These are phyloP conservation scores for Ceratobasidium sp. DNA, from an alignment of 1,284 basidiomycete genomes.

Conservation along the genomic window DNA sequence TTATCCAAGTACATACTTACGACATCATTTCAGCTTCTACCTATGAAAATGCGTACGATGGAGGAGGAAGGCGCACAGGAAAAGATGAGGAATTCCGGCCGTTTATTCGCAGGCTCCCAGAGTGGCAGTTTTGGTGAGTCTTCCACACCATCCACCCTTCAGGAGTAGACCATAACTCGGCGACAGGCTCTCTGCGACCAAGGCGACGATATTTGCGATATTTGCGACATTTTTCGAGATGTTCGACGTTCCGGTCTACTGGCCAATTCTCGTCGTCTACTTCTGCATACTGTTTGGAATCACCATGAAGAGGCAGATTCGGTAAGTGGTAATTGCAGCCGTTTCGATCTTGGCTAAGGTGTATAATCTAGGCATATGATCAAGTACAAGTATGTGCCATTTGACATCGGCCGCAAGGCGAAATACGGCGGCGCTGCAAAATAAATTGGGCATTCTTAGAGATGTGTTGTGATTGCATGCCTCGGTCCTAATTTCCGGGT, in stretches of 20 bases:
- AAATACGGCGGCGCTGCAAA: conserved; percentile 61
- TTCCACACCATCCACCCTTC: background rate
- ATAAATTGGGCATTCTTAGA: background rate
- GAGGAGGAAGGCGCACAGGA: conserved; percentile 37
- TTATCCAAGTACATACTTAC: conserved; percentile 44
- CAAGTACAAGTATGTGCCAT: conserved; percentile 95
- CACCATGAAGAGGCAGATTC: conserved; percentile 92
- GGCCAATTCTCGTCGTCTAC: conserved; percentile 95
- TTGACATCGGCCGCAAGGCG: conserved; percentile 87
- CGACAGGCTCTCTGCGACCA: conserved; percentile 88
- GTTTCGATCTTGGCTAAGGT: background rate
- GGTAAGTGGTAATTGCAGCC: conserved; percentile 62
- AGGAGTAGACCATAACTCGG: background rate
- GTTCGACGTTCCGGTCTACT: conserved; percentile 97
- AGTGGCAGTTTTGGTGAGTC: conserved; percentile 93
- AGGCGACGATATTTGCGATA: conserved; percentile 83
- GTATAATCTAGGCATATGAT: conserved; percentile 84
- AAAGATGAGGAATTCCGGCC: conserved; percentile 93
- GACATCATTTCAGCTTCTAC: conserved; percentile 9
- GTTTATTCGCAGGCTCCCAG: conserved; percentile 93
- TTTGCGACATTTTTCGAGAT: conserved; percentile 78
- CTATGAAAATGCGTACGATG: conserved; percentile 33
- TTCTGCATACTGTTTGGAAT: conserved; percentile 87
- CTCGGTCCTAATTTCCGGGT: background rate
- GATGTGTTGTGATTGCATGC: background rate